Evolutionary conservation across 2,329 filamentous ascomycete genomes (phyloP).

Genomic region (Colletotrichum scovillei): DNA sequence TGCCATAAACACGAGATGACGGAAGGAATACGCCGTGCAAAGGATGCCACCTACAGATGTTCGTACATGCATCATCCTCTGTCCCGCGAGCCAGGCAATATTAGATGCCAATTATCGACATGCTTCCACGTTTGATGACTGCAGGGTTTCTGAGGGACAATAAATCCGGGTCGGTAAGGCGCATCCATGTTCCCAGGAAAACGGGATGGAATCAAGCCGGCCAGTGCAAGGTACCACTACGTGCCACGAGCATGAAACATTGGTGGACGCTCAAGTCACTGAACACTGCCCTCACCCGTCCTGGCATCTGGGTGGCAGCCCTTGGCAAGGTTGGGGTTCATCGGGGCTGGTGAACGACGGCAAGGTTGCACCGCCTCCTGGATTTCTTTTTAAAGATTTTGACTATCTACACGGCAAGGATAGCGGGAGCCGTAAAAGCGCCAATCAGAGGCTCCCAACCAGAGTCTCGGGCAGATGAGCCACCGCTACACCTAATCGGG

Average conservation of each 20-base stretch:
- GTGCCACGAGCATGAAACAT: constrained; percentile 24
- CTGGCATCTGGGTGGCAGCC: constrained; percentile 21
- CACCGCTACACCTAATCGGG: constrained; percentile 34
- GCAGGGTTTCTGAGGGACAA: constrained; percentile 21
- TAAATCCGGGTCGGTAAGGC: constrained; percentile 23
- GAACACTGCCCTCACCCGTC: constrained; percentile 9
- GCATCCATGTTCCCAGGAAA: constrained; percentile 22
- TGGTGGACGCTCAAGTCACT: constrained; percentile 18
- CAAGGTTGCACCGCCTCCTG: constrained; percentile 36
- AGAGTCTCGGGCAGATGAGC: constrained; percentile 30
- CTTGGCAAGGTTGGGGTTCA: constrained; percentile 31
- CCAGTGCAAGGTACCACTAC: neutral
- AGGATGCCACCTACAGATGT: neutral
- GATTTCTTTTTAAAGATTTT: constrained; percentile 38
- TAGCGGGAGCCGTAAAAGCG: constrained; percentile 26
- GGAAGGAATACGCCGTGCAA: neutral
- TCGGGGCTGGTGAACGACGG: constrained; percentile 23
- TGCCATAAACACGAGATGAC: neutral
- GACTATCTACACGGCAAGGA: constrained; percentile 33
- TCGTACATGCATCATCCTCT: neutral
- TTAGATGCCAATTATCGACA: constrained; percentile 17
- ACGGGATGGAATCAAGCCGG: constrained; percentile 16
- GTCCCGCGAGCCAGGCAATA: neutral
- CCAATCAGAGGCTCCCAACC: constrained; percentile 26
- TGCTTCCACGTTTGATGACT: constrained; percentile 29